Conservation (phyloP, 1,284 basidiomycete genomes). For the Malassezia furfur region DNA sequence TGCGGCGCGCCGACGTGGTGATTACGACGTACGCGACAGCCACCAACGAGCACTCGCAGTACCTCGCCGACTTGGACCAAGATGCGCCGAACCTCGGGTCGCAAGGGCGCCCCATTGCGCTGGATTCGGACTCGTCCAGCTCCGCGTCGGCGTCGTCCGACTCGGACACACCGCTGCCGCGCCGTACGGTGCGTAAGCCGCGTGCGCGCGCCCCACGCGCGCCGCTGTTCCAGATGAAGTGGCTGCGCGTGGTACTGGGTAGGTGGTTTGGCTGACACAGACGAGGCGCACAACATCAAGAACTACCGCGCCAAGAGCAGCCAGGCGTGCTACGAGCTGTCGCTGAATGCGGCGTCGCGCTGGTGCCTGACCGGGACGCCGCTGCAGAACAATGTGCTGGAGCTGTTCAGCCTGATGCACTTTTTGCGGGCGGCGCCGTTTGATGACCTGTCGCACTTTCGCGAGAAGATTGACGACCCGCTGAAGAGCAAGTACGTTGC, state of each 20-base stretch:
- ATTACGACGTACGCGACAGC: constrained; percentile 42
- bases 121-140: constrained; percentile 49
- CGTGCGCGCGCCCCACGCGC: background rate
- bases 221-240: constrained; percentile 69
- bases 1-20: constrained; percentile 28
- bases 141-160: background rate
- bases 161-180: background rate
- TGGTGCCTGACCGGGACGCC: constrained; percentile 51
- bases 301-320: constrained; percentile 71
- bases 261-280: constrained; percentile 49
- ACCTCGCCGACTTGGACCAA: constrained; percentile 3
- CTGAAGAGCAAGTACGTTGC: constrained; percentile 50
- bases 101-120: constrained; percentile 48
- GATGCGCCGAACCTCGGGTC: background rate
- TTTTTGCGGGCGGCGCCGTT: constrained; percentile 78
- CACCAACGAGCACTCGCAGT: constrained; percentile 26
- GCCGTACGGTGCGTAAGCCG: too few relatives aligned
- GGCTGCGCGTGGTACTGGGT: constrained; percentile 72
- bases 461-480: constrained; percentile 66
- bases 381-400: constrained; percentile 73
- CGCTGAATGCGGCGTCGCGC: constrained; percentile 22
- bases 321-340: constrained; percentile 67
- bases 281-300: constrained; percentile 97
- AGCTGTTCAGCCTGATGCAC: constrained; percentile 77
- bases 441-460: constrained; percentile 70